These are phyloP conservation scores for Boletus vinaceobasis DNA, from an alignment of 768 basidiomycete species.

Conservation along the genomic window DNA sequence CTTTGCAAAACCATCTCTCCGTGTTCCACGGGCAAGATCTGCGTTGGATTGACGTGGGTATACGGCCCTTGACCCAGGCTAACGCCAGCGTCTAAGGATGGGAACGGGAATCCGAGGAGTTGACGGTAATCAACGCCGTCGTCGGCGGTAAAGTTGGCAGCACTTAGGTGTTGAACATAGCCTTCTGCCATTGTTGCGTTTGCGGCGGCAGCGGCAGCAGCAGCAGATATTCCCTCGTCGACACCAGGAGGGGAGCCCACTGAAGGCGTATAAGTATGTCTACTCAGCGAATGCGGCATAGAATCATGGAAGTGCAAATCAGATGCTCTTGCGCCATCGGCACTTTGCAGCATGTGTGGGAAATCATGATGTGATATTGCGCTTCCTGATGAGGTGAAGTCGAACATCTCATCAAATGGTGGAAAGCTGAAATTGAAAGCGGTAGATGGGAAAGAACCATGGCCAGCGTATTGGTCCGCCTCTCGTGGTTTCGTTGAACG, in stretches of 20 bases:
- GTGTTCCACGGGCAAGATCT: slow-evolving; percentile 59
- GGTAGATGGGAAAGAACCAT: slow-evolving; percentile 60
- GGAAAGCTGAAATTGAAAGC: slow-evolving; percentile 73
- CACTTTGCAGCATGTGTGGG: slow-evolving; percentile 31
- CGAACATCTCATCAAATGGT: slow-evolving; percentile 62
- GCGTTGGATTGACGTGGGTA: slow-evolving; percentile 91
- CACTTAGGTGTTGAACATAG: slow-evolving; percentile 59
- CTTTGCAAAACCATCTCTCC: slow-evolving; percentile 41
- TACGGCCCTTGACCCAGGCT: slow-evolving; percentile 47
- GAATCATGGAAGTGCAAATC: slow-evolving; percentile 33
- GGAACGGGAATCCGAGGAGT: slow-evolving; percentile 66
- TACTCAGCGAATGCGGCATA: slow-evolving; percentile 28
- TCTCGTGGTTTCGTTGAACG: slow-evolving; percentile 30
- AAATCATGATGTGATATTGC: slow-evolving; percentile 36
- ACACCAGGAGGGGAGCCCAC: slow-evolving; percentile 29
- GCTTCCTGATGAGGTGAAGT: slow-evolving; percentile 37
- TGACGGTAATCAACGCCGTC: slow-evolving; percentile 58
- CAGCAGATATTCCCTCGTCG: slow-evolving; percentile 58
- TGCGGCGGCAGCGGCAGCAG: slow-evolving; percentile 59
- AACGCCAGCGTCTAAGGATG: slow-evolving; percentile 45
- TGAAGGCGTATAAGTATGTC: slow-evolving; percentile 35
- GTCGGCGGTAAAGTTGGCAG: slow-evolving; percentile 51
- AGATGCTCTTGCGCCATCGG: slow-evolving; percentile 27
- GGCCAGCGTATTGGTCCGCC: slow-evolving; percentile 39
- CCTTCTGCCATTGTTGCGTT: slow-evolving; percentile 70